These are phyloP conservation scores for Talaromyces adpressus DNA, from an alignment of 495 filamentous ascomycete genomes.

Conservation along the genomic window DNA sequence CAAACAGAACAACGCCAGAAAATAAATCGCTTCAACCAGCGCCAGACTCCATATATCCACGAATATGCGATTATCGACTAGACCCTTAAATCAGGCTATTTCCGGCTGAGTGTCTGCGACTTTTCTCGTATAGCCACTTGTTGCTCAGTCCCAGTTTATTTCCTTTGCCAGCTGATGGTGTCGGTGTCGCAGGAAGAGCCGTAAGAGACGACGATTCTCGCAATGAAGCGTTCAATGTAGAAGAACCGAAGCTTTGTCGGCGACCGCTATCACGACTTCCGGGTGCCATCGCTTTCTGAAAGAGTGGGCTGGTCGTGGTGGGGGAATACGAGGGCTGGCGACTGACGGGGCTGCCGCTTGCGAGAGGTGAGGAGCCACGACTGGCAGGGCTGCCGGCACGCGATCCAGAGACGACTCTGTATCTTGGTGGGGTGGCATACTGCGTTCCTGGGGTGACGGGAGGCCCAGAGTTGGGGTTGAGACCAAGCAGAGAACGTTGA, in stretches of 20 bases:
- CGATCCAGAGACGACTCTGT: conserved; percentile 63
- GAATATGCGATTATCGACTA: conserved; percentile 7
- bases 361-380: conserved; percentile 45
- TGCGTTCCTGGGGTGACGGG: conserved; percentile 57
- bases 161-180: conserved; percentile 53
- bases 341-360: conserved; percentile 34
- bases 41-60: conserved; percentile 11
- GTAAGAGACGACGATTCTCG: conserved; percentile 38
- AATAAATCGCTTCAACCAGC: background rate
- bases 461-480: conserved; percentile 58
- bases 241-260: conserved; percentile 56
- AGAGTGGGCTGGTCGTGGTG: conserved; percentile 50
- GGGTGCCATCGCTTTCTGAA: conserved; percentile 58
- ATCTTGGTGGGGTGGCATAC: conserved; percentile 82
- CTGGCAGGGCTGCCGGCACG: conserved; percentile 44
- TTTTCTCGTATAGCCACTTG: conserved; percentile 88
- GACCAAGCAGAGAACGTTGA: conserved; percentile 77
- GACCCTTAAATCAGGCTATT: conserved; percentile 25
- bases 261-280: conserved; percentile 43
- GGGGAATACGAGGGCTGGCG: conserved; percentile 43
- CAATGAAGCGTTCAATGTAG: conserved; percentile 48
- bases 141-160: conserved; percentile 70
- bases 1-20: background rate
- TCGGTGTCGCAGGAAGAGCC: conserved; percentile 50
- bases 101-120: conserved; percentile 35